A percentile compares a stretch with the other conserved stretches of the same genome.
phyloP scores from a whole-genome alignment of 805 yeast genomes.

The Ogataea nitratoaversa region DNA sequence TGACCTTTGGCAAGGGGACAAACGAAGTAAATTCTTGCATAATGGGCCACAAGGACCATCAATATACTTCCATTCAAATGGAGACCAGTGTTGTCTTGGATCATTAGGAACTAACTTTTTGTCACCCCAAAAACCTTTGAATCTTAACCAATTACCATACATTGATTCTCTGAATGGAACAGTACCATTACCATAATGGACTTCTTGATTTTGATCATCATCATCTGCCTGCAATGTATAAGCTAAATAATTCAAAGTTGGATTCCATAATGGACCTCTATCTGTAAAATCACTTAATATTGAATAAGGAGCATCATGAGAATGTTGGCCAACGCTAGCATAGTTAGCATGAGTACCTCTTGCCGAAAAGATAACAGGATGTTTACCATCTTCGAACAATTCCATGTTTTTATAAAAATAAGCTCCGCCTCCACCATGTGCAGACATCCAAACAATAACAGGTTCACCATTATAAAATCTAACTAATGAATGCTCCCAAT shows the following conservation, averaged over 20 bases:
- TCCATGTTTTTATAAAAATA: constrained; percentile 75
- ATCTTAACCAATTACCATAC: constrained; percentile 76
- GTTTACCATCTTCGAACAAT: constrained; percentile 39
- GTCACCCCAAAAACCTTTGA: constrained; percentile 90
- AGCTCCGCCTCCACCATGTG: constrained; percentile 97
- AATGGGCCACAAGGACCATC: constrained; percentile 94
- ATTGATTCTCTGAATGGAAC: constrained; percentile 47
- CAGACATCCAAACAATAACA: constrained; percentile 89
- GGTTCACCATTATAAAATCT: constrained; percentile 82
- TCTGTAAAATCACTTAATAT: constrained; percentile 92
- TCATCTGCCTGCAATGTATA: constrained; percentile 58
- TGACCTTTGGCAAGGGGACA: constrained; percentile 71
- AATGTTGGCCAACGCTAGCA: constrained; percentile 92
- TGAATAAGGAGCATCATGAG: constrained; percentile 91
- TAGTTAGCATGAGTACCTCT: constrained; percentile 97
- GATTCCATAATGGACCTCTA: constrained; percentile 95
- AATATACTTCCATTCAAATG: constrained; percentile 85
- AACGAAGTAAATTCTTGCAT: constrained; percentile 65
- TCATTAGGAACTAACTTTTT: constrained; percentile 60
- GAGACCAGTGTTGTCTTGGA: constrained; percentile 79
- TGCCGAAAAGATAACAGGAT: constrained; percentile 85
- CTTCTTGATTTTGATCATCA: constrained; percentile 5
- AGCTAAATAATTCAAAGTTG: constrained; percentile 73
- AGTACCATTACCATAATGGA: constrained; percentile 44
- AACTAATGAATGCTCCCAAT: constrained; percentile 94